Conservation (phyloP, 106 monocot genomes). For the Allium fistulosum region DNA sequence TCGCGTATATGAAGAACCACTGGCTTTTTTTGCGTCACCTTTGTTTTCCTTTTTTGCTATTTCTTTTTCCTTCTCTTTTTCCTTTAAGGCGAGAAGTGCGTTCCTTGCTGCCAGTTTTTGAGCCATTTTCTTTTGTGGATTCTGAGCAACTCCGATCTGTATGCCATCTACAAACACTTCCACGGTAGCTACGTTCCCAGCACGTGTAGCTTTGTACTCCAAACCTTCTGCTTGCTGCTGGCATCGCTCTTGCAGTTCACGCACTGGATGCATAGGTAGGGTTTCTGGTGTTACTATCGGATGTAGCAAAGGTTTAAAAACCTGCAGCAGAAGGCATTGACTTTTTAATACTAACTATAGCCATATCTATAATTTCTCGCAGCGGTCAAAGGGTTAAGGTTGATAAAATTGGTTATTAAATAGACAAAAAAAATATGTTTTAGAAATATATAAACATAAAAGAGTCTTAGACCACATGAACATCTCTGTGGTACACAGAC, state of each 20-base stretch:
- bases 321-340: conserved; percentile 22
- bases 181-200: conserved; percentile 76
- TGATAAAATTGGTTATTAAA: too few relatives aligned
- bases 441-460: too few relatives aligned
- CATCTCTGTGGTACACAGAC: too few relatives aligned
- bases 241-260: conserved; percentile 95
- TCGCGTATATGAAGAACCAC: conserved; percentile 55
- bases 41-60: conserved; percentile 18
- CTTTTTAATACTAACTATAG: too few relatives aligned
- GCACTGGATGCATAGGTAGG: conserved; percentile 92
- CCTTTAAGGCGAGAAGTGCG: conserved; percentile 67
- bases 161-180: conserved; percentile 89
- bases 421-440: too few relatives aligned
- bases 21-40: conserved; percentile 29
- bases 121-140: conserved; percentile 99
- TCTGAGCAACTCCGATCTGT: conserved; percentile 80
- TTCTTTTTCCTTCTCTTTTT: conserved; percentile 60
- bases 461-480: too few relatives aligned
- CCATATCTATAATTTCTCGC: not conserved
- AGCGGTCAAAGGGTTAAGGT: not conserved
- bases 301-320: conserved; percentile 82
- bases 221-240: conserved; percentile 92
- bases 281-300: conserved; percentile 97
- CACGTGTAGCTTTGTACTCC: conserved; percentile 74
- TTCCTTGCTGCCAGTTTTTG: conserved; percentile 95